phyloP scores from a whole-genome alignment of 768 basidiomycete genomes.

The Agrocybe praecox region DNA sequence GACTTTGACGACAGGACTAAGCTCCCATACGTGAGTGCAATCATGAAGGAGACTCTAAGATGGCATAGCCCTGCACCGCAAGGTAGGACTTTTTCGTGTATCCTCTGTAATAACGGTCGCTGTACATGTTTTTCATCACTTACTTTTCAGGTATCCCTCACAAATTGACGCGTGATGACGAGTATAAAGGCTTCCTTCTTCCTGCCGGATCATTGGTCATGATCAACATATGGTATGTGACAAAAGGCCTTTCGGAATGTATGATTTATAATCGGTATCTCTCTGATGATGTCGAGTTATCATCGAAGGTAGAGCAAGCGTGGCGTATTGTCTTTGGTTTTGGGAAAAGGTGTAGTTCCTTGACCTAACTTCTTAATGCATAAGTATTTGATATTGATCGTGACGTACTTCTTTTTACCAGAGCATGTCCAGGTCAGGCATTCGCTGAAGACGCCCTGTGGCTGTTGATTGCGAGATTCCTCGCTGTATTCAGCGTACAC shows the following conservation, averaged over 20 bases:
- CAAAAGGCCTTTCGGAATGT: not conserved
- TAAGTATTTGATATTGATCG: not conserved
- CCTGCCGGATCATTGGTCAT: constrained; percentile 19
- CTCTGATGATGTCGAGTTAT: constrained; percentile 12
- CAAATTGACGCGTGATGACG: constrained; percentile 16
- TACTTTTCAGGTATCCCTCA: constrained; percentile 19
- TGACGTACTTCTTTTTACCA: not conserved
- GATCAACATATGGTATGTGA: constrained; percentile 8
- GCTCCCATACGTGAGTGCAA: constrained; percentile 48
- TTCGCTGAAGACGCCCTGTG: constrained; percentile 21
- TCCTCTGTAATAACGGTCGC: not conserved
- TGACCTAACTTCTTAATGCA: too few relatives aligned
- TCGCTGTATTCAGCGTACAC: not conserved
- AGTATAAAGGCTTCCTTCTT: constrained; percentile 21
- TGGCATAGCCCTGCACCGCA: constrained; percentile 21
- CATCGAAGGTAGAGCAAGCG: constrained; percentile 9
- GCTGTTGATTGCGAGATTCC: not conserved
- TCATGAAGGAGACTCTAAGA: constrained; percentile 21
- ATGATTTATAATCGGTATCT: constrained; percentile 14
- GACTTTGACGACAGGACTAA: constrained; percentile 51
- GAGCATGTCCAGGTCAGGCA: constrained; percentile 20
- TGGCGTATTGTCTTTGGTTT: constrained; percentile 15
- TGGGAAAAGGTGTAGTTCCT: constrained; percentile 19
- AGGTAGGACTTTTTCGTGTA: constrained; percentile 10
- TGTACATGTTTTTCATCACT: too few relatives aligned